Conservation (phyloP, 176 grass and related monocot genomes). For the Musa schizocarpa region DNA sequence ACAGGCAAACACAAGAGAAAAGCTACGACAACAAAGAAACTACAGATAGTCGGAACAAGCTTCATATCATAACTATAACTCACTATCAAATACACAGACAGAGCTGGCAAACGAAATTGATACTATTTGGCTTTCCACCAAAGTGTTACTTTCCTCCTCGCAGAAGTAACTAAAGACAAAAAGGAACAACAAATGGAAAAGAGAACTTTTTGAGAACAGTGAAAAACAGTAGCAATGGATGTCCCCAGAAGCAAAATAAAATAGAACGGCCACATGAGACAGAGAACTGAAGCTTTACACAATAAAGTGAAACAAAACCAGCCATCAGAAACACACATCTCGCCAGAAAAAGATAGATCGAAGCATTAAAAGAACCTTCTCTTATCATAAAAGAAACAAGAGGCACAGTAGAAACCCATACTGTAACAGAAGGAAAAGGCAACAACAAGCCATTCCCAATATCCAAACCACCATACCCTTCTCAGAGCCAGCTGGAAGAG, state of each 20-base stretch:
- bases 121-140: not conserved
- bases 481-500: constrained; percentile 3
- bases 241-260: too few species aligned
- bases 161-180: not conserved
- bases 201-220: not conserved
- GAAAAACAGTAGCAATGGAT: not conserved
- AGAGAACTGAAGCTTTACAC: not conserved
- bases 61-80: too few species aligned
- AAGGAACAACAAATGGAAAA: not conserved
- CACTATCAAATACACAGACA: not conserved
- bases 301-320: not conserved
- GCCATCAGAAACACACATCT: not conserved
- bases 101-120: not conserved
- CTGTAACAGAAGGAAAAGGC: constrained; percentile 13
- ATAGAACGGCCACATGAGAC: not conserved
- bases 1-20: too few species aligned
- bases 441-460: not conserved
- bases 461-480: too few species aligned
- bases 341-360: not conserved
- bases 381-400: constrained; percentile 1
- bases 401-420: not conserved
- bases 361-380: constrained; percentile 17
- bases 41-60: too few species aligned
- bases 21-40: too few species aligned
- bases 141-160: not conserved